Evolutionary conservation across 139 green algal species (phyloP).

Genomic region (Ettlia oleoabundans): DNA sequence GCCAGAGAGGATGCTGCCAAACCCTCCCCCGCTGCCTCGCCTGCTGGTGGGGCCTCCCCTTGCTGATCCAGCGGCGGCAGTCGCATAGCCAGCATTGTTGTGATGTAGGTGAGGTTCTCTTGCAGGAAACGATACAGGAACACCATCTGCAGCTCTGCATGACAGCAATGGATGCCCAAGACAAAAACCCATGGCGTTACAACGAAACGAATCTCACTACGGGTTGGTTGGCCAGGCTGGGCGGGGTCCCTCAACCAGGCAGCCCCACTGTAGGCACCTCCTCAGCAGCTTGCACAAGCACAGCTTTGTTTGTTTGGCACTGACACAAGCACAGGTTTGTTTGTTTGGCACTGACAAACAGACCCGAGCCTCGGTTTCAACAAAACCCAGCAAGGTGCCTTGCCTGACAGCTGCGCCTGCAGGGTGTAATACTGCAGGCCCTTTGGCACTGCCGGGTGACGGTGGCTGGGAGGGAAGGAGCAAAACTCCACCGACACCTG

Average conservation of each 20-base stretch:
- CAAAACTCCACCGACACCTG: conserved; percentile 63
- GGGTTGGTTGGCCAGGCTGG: too few species aligned
- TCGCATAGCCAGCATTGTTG: conserved; percentile 52
- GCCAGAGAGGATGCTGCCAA: not conserved
- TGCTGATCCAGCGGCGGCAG: conserved; percentile 15
- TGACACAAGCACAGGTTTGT: too few species aligned
- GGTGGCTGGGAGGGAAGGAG: conserved; percentile 49
- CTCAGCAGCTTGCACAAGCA: too few species aligned
- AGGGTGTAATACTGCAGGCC: conserved; percentile 73
- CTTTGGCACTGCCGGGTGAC: conserved; percentile 57
- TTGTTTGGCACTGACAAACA: not conserved
- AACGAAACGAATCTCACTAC: too few species aligned
- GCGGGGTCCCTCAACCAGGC: too few species aligned
- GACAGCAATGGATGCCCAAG: not conserved
- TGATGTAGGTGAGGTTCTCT: conserved; percentile 60
- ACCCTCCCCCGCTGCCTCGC: not conserved
- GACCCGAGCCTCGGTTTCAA: too few species aligned
- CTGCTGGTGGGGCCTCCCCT: not conserved
- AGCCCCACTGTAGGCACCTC: too few species aligned
- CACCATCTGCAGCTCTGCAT: conserved; percentile 76
- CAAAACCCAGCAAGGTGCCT: too few species aligned
- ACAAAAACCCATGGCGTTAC: too few species aligned
- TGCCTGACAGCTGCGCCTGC: conserved; percentile 67
- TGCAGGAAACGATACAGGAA: conserved; percentile 90
- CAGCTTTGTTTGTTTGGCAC: too few species aligned